Evolutionary conservation across 805 yeast genomes (phyloP).

Genomic region (Teunomyces atbi): DNA sequence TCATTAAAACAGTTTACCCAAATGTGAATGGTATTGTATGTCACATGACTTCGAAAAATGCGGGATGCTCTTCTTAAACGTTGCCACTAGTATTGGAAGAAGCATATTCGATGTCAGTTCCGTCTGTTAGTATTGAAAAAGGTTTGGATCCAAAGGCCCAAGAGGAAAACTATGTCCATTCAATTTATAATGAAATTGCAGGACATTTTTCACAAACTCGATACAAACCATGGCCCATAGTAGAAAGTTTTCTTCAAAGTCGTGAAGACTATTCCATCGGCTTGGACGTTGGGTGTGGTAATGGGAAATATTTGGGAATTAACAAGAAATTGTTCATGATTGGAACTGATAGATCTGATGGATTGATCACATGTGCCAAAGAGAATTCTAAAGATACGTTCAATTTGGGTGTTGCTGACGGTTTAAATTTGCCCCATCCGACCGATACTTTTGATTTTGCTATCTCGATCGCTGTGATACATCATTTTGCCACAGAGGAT

Average conservation of each 20-base stretch:
- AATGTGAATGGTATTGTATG: background rate
- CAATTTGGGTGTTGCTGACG: slow-evolving; percentile 80
- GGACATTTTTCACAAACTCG: slow-evolving; percentile 90
- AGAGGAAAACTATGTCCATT: slow-evolving; percentile 81
- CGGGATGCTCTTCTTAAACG: background rate
- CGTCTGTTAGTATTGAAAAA: slow-evolving; percentile 27
- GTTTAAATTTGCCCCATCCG: slow-evolving; percentile 50
- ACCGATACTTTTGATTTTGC: slow-evolving; percentile 68
- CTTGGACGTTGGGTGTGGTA: slow-evolving; percentile 95
- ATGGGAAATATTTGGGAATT: slow-evolving; percentile 83
- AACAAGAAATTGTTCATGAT: slow-evolving; percentile 67
- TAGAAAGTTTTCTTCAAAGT: slow-evolving; percentile 59
- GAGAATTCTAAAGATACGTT: slow-evolving; percentile 35
- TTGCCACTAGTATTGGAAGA: background rate
- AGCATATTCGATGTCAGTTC: slow-evolving; percentile 25
- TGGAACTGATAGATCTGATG: slow-evolving; percentile 75
- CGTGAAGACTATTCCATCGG: slow-evolving; percentile 64
- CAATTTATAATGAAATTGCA: slow-evolving; percentile 92
- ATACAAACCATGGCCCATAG: slow-evolving; percentile 98
- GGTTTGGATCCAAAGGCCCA: slow-evolving; percentile 49
- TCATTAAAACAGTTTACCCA: too few species aligned
- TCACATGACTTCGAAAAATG: slow-evolving; percentile 2
- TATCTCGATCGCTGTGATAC: slow-evolving; percentile 91
- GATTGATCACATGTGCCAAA: slow-evolving; percentile 63
- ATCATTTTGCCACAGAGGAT: slow-evolving; percentile 85